phyloP scores from a whole-genome alignment of 2,329 filamentous ascomycete genomes.

The Knoxdaviesia capensis region DNA sequence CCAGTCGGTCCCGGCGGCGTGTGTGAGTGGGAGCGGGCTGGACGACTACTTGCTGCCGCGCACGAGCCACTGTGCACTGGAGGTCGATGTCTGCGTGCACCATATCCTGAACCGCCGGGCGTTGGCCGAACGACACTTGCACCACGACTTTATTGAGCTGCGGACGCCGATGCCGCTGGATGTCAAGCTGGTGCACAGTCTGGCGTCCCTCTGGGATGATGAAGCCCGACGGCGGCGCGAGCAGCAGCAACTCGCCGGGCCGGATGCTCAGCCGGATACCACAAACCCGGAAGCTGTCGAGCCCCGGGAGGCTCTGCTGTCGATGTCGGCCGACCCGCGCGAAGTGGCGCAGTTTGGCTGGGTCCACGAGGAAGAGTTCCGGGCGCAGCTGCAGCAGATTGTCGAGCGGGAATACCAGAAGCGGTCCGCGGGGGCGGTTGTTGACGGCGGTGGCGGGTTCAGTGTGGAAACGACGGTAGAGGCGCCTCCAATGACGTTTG shows the following conservation, averaged over 20 bases:
- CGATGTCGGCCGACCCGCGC: slow-evolving; percentile 71
- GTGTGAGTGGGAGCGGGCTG: slow-evolving; percentile 19
- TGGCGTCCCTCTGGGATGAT: slow-evolving; percentile 84
- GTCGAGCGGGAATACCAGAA: slow-evolving; percentile 37
- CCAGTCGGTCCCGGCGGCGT: slow-evolving; percentile 36
- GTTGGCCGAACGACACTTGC: slow-evolving; percentile 57
- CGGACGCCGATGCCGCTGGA: slow-evolving; percentile 40
- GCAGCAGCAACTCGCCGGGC: too few relatives aligned
- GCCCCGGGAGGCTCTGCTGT: slow-evolving; percentile 58
- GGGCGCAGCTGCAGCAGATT: slow-evolving; percentile 40
- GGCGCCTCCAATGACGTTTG: slow-evolving; percentile 30
- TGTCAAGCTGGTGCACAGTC: slow-evolving; percentile 76
- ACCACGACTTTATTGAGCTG: slow-evolving; percentile 72
- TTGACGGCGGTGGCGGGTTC: too few relatives aligned
- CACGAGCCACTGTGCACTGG: slow-evolving; percentile 71
- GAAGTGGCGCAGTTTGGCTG: slow-evolving; percentile 57
- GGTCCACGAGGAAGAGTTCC: slow-evolving; percentile 81
- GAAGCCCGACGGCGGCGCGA: slow-evolving; percentile 59
- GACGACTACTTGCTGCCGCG: slow-evolving; percentile 50
- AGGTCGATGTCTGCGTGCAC: slow-evolving; percentile 76
- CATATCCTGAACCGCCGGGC: slow-evolving; percentile 67
- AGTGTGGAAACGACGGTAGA: slow-evolving; percentile 17
- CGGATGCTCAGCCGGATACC: too few relatives aligned
- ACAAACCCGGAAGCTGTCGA: slow-evolving; percentile 13
- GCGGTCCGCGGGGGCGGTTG: too few relatives aligned